Base-by-base conservation (phyloP, 2,329 filamentous ascomycete genomes). In the Beauveria pseudobassiana region DNA sequence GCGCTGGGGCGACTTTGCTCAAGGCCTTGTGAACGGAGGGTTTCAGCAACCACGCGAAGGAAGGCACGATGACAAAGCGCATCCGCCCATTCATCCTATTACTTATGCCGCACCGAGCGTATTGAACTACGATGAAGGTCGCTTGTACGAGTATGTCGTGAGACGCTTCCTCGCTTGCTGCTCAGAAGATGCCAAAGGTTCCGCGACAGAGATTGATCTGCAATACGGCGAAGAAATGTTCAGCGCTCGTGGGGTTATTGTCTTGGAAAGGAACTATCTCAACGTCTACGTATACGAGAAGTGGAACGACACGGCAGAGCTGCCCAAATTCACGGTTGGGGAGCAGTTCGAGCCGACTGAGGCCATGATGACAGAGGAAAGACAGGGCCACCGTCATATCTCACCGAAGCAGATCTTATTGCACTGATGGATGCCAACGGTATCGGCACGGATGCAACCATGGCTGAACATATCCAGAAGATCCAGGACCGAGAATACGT, bases 351-450 rank as follows among this genome's bases (percentile, higher is more conserved):
- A 91, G 72, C 95, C 95, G 0, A 90, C 87, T 1, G 93, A 97
- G 75, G 93, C 92, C 4, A 86, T 89, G 68, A 91, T 99, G 76
- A 87, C 85, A 1, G 92, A 98, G 68, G 95, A n/a, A 89, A 96
- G 74, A 99, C 95, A 0, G 84, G 82, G 1, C 80, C 93, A 14
- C 95, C 95, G 0, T 85, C 82, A 24, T 97, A 96, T 71, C 81
- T 99, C 34, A 98, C 95, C 0, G 95, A 99, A 72, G 93, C 95
- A 0, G 95, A 99, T 72, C 80, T 99, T 28, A 96, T 99, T 71
- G 89, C 89, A 3, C 82, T 99, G 12, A 99, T 99, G 95, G 95
- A 99, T 76, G 93, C 91, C 50, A 99, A 99, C 71, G 95, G 95
- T 2, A 99, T 99, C 65, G 95, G 95, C 14, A 99, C 95, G 10